Evolutionary conservation across 768 basidiomycete genomes (phyloP), one percentile per base, ranked within the genome.

Genomic region (Suillus decipiens): DNA sequence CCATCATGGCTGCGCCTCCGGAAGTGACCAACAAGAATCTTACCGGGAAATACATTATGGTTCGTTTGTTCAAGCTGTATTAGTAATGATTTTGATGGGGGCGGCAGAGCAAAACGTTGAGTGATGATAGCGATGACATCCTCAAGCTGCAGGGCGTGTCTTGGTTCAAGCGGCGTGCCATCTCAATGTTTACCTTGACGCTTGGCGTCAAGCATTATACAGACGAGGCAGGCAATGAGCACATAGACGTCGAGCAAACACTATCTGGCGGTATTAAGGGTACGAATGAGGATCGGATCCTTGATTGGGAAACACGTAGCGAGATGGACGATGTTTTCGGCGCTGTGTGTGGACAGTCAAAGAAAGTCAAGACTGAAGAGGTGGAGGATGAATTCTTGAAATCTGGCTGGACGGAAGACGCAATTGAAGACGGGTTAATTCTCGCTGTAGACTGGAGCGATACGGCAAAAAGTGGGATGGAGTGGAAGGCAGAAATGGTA

Each of bases 401-500:
- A 67, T 65, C 69, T 22, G 81, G 71, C 39, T 84, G 83, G 82
- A 68, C 76, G 22, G 74, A 72, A 33, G 81, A 81, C 53, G 75
- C 78, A 37, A 57, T 72, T 43, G 70, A 75, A 62, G 63, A 78
- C 34, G 76, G 74, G 12, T 64, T 73, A 22, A 70, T 84, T 54
- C 64, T 75, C 28, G 69, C 78, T 8, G 68, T 71, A n/a, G 76
- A 83, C 28, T 77, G 83, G 73, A 90, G 86, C 69, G 81, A 90
- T 60, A 87, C 88, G 1, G 74, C 78, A 6, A 89, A 87, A 80
- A 89, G 85, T 68, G 78, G 76, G 1, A 80, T 66, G n/a, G 80
- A 78, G 3, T 93, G 91, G 91, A 83, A 76, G 64, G 87, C 81
- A 1, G 73, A 86, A 47, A 88, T 90, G 83, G 90, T 89, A 62